Evolutionary conservation across 2,329 filamentous ascomycete genomes (phyloP).

Genomic region (Pestalotiopsis sp.): DNA sequence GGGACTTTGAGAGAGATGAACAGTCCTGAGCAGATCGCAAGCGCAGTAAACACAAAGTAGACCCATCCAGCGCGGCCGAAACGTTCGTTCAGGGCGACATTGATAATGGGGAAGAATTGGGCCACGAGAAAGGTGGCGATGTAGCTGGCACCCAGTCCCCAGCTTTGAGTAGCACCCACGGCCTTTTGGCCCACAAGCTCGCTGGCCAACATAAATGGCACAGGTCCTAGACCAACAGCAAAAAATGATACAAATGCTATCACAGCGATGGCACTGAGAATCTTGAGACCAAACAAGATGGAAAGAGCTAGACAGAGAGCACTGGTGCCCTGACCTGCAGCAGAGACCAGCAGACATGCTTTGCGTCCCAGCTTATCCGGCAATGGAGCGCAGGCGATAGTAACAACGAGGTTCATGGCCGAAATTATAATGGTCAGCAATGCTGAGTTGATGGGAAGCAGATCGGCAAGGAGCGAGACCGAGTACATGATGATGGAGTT

Average conservation of each 20-base stretch:
- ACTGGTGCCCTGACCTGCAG: constrained; percentile 80
- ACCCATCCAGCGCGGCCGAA: constrained; percentile 77
- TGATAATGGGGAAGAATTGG: constrained; percentile 91
- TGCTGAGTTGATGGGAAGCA: constrained; percentile 80
- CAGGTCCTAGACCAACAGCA: constrained; percentile 86
- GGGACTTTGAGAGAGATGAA: constrained; percentile 80
- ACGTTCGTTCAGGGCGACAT: constrained; percentile 66
- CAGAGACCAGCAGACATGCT: constrained; percentile 78
- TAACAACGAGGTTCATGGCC: constrained; percentile 82
- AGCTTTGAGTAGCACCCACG: constrained; percentile 88
- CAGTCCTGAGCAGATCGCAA: constrained; percentile 68
- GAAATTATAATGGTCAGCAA: constrained; percentile 88
- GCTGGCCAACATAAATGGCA: constrained; percentile 91
- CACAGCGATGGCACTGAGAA: constrained; percentile 80
- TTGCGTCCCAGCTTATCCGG: constrained; percentile 90
- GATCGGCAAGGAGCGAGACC: constrained; percentile 79
- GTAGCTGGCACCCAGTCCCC: constrained; percentile 86
- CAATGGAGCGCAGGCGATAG: constrained; percentile 78
- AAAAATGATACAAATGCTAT: constrained; percentile 88
- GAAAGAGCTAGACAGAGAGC: constrained; percentile 79
- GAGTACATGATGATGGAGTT: constrained; percentile 99
- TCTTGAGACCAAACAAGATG: constrained; percentile 72
- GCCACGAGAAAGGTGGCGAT: constrained; percentile 89
- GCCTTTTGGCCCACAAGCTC: constrained; percentile 91
- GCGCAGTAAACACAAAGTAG: constrained; percentile 85